Base-by-base conservation (phyloP, 2,329 filamentous ascomycete genomes). In the Pseudocercospora pini-densiflorae region DNA sequence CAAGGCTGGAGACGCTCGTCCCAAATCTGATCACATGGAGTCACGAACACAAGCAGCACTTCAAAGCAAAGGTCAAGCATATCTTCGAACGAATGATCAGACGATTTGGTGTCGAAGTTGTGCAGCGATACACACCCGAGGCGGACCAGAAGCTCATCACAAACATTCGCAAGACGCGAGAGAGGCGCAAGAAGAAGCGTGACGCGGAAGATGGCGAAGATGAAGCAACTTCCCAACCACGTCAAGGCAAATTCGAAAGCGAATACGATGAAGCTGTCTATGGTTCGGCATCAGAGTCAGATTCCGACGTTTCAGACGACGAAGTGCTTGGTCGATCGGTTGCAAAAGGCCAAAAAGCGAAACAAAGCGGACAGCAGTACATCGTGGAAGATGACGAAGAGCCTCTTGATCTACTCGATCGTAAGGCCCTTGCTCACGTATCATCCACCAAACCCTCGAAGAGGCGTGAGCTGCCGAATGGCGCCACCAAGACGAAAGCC, bases 261-360 rank as follows among this genome's bases (percentile, higher is more conserved):
- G 94, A 96, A 76, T 97, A 95, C 79, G 94, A 98, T 78, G 91
- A 97, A 79, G 94, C 94, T n/a, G 88, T 99, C 36, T 97, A 97
- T 77, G 94, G 93, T 77, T 78, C 75, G 45, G 76, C 75, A 3
- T 80, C 80, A 12, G 90, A 84, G 58, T 69, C 83, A 12, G 87
- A 84, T 6, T 88, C 85, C 1, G 89, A 88, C 64, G 87, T 88
- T 65, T 88, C 87, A 9, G 88, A 90, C 70, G 87, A 86, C 71
- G 88, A 89, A 61, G 81, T 81, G 71, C 79, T 83, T 3, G 81
- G 81, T 19, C 72, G 77, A 47, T 80, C 79, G 82, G 84, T 77
- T 75, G 80, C 70, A 78, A 83, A 79, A 67, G 80, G 80, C 51
- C 85, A 88, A 75, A 89, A 88, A 78, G 87, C 86, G 49, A 86